These are phyloP conservation scores for Shiraia sp. DNA, from an alignment of 2,329 filamentous ascomycete species.

Conservation along the genomic window DNA sequence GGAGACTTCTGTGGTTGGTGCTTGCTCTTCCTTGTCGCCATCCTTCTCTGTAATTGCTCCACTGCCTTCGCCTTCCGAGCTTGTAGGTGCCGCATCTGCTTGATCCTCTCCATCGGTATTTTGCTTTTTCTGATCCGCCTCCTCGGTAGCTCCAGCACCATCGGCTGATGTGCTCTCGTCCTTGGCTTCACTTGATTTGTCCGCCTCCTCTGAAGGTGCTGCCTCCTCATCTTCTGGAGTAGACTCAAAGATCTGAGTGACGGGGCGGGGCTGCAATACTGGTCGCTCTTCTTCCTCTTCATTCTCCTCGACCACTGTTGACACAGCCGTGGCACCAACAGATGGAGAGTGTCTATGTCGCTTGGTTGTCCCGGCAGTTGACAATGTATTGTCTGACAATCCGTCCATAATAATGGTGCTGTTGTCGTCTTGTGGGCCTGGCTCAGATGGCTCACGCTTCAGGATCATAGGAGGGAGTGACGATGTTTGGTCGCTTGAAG, in stretches of 20 bases:
- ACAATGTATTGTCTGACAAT: slow-evolving; percentile 51
- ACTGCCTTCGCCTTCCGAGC: slow-evolving; percentile 10
- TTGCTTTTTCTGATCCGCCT: slow-evolving; percentile 25
- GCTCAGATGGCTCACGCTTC: slow-evolving; percentile 40
- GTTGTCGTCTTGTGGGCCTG: slow-evolving; percentile 23
- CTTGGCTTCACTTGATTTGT: slow-evolving; percentile 20
- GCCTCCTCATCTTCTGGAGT: slow-evolving; percentile 10
- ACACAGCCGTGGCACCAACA: slow-evolving; percentile 71
- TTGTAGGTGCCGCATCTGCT: slow-evolving; percentile 11
- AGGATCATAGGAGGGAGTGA: slow-evolving; percentile 37
- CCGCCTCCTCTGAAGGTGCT: slow-evolving; percentile 20
- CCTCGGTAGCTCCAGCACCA: slow-evolving; percentile 19
- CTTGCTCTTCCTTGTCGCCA: slow-evolving; percentile 16
- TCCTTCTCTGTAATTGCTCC: slow-evolving; percentile 4
- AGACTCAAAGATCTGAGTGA: slow-evolving; percentile 23
- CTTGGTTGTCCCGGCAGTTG: slow-evolving; percentile 71
- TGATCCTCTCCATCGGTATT: slow-evolving; percentile 18
- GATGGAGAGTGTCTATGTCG: slow-evolving; percentile 83
- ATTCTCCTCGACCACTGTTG: slow-evolving; percentile 80
- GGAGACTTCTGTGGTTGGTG: slow-evolving; percentile 7
- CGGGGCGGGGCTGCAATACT: slow-evolving; percentile 12
- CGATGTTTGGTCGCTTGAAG: slow-evolving; percentile 50
- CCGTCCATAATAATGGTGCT: slow-evolving; percentile 25
- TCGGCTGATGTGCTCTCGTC: slow-evolving; percentile 10
- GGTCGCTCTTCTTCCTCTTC: slow-evolving; percentile 66